Base-by-base conservation (phyloP, 768 basidiomycete species). In the Tephrocybe sp. region DNA sequence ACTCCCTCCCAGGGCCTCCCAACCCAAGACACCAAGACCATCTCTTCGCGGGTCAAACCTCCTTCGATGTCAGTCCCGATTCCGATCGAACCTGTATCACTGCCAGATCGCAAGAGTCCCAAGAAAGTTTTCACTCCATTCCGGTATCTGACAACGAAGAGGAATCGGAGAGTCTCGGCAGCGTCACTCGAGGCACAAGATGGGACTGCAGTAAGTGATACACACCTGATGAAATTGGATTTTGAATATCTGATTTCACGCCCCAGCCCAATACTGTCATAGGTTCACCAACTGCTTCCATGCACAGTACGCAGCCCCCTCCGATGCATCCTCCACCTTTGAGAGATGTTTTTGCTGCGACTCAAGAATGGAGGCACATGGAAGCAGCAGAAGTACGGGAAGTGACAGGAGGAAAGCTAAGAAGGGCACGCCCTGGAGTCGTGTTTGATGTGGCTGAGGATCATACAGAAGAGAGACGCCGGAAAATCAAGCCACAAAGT, bases 141-240 rank as follows among this genome's bases (percentile, higher is more conserved):
- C 66, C 80, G 81, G 38, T 76, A 88, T 59, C 57, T 88, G 56
- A 71, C 70, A 20, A 73, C 68, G 26, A 84, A 79, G 61, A 75
- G 80, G 59, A 75, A 84, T 63, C 80, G 84, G 26, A 84, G 85
- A 6, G 72, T 91, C 36, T 91, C 90, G 14, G 76, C 80, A 32
- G 84, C 83, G 28, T 92, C 90, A 36, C 72, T 88, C 26, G 90
- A 92, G 63, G 90, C 88, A 21, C 78, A 83, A 58, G 83, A 90
- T 60, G 90, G 90, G 32, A 89, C 88, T 48, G 85, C 86, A 43
- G 90, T 91, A 66, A 68, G 86, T 65, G 26, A 20, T 25, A n/a
- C 45, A 49, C 30, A 39, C 49, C 45, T 17, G 48, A 47, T 23
- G 28, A 11, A 30, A 30, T 34, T 33, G 38, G 20, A 53, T 23